Percentiles rank a stretch among this genome's conserved stretches.
These are phyloP conservation scores for Friedmanniomyces endolithicus DNA, from an alignment of 495 filamentous ascomycete genomes.

Conservation along the genomic window DNA sequence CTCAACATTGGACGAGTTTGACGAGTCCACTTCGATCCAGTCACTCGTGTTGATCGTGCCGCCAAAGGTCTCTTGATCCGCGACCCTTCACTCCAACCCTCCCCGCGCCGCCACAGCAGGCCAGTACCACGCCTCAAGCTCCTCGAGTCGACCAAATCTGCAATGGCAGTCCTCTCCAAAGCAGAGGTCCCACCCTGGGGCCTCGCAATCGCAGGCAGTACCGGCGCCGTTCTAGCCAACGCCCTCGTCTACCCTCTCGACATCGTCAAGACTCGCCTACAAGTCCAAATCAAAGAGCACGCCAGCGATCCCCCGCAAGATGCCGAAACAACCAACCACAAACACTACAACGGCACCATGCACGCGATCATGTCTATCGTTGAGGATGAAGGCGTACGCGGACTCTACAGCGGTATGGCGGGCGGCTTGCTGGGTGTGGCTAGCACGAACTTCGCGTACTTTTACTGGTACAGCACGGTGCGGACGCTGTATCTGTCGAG, in stretches of 20 bases:
- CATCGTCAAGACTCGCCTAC: conserved; percentile 92
- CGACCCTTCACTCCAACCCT: too few species aligned
- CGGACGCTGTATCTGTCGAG: conserved; percentile 68
- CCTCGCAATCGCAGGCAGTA: conserved; percentile 79
- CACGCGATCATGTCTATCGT: conserved; percentile 82
- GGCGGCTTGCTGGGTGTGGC: conserved; percentile 83
- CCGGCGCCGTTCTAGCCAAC: conserved; percentile 90
- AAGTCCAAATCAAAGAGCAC: conserved; percentile 80
- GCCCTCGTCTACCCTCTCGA: conserved; percentile 92
- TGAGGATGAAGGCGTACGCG: conserved; percentile 63
- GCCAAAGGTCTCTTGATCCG: too few species aligned
- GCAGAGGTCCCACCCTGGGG: conserved; percentile 80
- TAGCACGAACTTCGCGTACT: conserved; percentile 98
- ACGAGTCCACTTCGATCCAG: background rate
- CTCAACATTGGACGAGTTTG: background rate
- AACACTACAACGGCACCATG: conserved; percentile 71
- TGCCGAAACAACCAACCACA: conserved; percentile 26
- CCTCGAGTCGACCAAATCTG: background rate
- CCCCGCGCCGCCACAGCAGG: background rate
- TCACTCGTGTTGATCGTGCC: too few species aligned
- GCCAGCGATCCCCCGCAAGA: conserved; percentile 23
- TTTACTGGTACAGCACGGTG: conserved; percentile 96
- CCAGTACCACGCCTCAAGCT: background rate
- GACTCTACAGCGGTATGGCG: conserved; percentile 79
- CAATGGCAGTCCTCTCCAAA: conserved; percentile 75